Evolutionary conservation across 2,329 filamentous ascomycete genomes (phyloP).

Genomic region (Colletotrichum sp.): DNA sequence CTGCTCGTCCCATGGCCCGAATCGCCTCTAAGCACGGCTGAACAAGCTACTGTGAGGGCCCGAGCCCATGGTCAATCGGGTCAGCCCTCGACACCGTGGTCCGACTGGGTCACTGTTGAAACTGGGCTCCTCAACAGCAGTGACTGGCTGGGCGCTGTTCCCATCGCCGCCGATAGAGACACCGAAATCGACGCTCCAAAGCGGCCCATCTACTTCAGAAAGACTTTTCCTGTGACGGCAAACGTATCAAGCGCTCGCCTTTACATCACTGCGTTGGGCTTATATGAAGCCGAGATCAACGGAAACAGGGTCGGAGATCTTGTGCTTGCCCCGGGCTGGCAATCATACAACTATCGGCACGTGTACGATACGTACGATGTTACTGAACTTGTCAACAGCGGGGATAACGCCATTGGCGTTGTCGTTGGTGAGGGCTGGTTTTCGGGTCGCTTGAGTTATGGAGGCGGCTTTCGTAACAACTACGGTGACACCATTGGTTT

Average conservation of each 20-base stretch:
- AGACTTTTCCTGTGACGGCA: slow-evolving; percentile 21
- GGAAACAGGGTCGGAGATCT: slow-evolving; percentile 43
- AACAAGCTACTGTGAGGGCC: slow-evolving; percentile 38
- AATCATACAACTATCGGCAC: slow-evolving; percentile 54
- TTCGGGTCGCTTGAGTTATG: slow-evolving; percentile 38
- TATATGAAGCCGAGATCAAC: slow-evolving; percentile 55
- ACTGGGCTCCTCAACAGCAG: slow-evolving; percentile 33
- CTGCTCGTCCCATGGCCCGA: slow-evolving; percentile 51
- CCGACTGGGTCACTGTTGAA: slow-evolving; percentile 36
- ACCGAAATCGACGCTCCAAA: slow-evolving; percentile 32
- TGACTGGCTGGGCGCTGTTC: slow-evolving; percentile 33
- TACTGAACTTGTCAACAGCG: slow-evolving; percentile 38
- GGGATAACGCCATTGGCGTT: slow-evolving; percentile 42
- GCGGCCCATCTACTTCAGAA: slow-evolving; percentile 25
- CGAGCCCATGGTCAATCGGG: slow-evolving; percentile 32
- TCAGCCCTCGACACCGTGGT: slow-evolving; percentile 32
- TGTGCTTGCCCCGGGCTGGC: slow-evolving; percentile 57
- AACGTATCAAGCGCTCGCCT: slow-evolving; percentile 42
- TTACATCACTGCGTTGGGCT: slow-evolving; percentile 51
- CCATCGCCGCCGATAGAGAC: slow-evolving; percentile 34
- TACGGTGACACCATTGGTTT: slow-evolving; percentile 45
- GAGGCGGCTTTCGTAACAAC: slow-evolving; percentile 33
- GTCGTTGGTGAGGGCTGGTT: slow-evolving; percentile 58
- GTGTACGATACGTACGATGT: slow-evolving; percentile 61
- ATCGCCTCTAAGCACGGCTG: slow-evolving; percentile 31